Conservation (phyloP, 306 rosid genomes). For the Prunus padus region DNA sequence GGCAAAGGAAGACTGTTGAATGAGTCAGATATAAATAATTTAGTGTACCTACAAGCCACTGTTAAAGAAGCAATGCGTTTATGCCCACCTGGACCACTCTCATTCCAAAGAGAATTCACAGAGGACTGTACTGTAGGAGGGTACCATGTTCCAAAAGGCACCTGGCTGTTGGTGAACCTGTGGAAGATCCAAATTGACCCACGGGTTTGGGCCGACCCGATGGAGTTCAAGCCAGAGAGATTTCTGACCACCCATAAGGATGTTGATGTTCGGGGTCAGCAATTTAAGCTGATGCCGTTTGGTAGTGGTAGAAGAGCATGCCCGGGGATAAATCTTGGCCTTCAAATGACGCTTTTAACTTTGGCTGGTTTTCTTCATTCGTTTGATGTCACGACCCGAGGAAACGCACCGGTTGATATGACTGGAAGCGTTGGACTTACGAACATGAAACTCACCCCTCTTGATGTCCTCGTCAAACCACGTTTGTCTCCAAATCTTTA, state of each 20-base stretch:
- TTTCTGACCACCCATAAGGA: slow-evolving; percentile 44
- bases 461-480: slow-evolving; percentile 44
- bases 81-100: slow-evolving; percentile 47
- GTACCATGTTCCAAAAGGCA: slow-evolving; percentile 43
- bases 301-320: slow-evolving; percentile 62
- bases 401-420: slow-evolving; percentile 45
- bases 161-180: slow-evolving; percentile 40
- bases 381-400: slow-evolving; percentile 33
- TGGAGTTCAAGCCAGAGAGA: slow-evolving; percentile 57
- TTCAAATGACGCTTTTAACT: slow-evolving; percentile 36
- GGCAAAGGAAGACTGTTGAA: slow-evolving; percentile 46
- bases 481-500: slow-evolving; percentile 36
- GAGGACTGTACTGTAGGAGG: slow-evolving; percentile 42
- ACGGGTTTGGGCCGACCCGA: slow-evolving; percentile 40
- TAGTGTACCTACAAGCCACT: slow-evolving; percentile 52
- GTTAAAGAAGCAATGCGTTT: slow-evolving; percentile 51
- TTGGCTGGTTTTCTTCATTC: slow-evolving; percentile 51
- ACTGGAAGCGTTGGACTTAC: slow-evolving; percentile 34
- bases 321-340: slow-evolving; percentile 39
- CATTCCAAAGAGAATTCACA: slow-evolving; percentile 33
- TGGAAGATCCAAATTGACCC: slow-evolving; percentile 61
- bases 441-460: slow-evolving; percentile 43
- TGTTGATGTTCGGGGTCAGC: slow-evolving; percentile 45
- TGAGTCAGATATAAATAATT: slow-evolving; percentile 43
- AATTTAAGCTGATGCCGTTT: slow-evolving; percentile 51